Conservation (phyloP, 164 flowering plant genomes). For the Buxus sempervirens region DNA sequence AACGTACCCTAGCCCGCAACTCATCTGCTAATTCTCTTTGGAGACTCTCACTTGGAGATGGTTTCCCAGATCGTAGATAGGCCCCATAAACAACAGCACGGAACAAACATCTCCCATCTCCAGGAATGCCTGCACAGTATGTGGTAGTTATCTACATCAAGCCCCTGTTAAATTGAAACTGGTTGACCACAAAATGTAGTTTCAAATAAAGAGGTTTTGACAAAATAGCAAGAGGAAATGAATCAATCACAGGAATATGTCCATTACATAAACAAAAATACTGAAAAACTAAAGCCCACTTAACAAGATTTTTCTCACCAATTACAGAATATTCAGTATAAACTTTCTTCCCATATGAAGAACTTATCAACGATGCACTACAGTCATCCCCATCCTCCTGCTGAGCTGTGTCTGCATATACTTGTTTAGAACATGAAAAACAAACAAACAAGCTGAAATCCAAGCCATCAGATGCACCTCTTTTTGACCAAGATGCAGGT, state of each 20-base stretch:
- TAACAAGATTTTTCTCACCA: conserved; percentile 38
- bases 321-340: conserved; percentile 71
- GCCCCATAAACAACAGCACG: conserved; percentile 96
- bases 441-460: conserved; percentile 52
- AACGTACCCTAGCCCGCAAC: conserved; percentile 60
- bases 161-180: neutral
- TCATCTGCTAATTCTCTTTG: conserved; percentile 88
- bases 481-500: conserved; percentile 32
- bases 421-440: conserved; percentile 46
- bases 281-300: neutral
- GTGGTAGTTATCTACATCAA: conserved; percentile 9
- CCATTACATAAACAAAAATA: neutral
- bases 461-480: conserved; percentile 43
- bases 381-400: conserved; percentile 23
- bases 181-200: neutral
- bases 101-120: conserved; percentile 96
- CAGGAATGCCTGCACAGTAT: conserved; percentile 77
- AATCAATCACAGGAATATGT: neutral
- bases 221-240: neutral
- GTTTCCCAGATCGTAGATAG: conserved; percentile 67
- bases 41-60: conserved; percentile 60
- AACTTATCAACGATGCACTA: conserved; percentile 25
- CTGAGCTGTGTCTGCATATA: conserved; percentile 49
- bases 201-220: neutral
- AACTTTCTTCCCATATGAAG: conserved; percentile 74